A percentile compares a stretch with the other conserved stretches of the same genome.
Evolutionary conservation across 2,329 filamentous ascomycete species (phyloP).

Genomic region (Lasiodiplodia citricola): DNA sequence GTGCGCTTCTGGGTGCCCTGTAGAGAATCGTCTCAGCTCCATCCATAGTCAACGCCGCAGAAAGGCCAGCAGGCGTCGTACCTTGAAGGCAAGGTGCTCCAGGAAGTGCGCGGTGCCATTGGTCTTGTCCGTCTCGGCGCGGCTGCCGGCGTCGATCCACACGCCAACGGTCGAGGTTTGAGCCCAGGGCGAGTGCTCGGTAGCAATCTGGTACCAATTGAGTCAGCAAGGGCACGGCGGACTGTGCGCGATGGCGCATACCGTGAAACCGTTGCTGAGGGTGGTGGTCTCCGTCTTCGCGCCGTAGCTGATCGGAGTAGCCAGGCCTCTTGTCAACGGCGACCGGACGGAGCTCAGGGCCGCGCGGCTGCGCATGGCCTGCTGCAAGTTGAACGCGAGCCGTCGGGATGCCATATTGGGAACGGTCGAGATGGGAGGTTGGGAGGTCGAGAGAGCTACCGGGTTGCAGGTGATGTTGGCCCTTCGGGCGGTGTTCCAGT

Average conservation of each 20-base stretch:
- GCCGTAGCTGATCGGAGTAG: conserved; percentile 76
- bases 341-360: conserved; percentile 76
- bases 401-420: conserved; percentile 89
- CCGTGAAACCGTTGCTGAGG: conserved; percentile 95
- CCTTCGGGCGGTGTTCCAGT: neutral
- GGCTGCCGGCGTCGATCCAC: conserved; percentile 98
- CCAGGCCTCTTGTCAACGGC: conserved; percentile 83
- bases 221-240: conserved; percentile 40
- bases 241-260: conserved; percentile 51
- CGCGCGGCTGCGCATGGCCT: conserved; percentile 85
- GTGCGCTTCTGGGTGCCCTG: conserved; percentile 92
- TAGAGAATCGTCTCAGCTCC: conserved; percentile 35
- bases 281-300: conserved; percentile 95
- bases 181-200: conserved; percentile 96
- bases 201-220: conserved; percentile 74
- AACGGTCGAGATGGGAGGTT: conserved; percentile 49
- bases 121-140: conserved; percentile 96
- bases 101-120: conserved; percentile 99
- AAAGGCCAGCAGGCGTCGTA: conserved; percentile 48
- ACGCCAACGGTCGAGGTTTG: conserved; percentile 98
- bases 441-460: conserved; percentile 51
- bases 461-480: conserved; percentile 20
- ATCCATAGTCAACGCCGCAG: conserved; percentile 7
- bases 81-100: conserved; percentile 99
- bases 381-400: conserved; percentile 92